phyloP scores from a whole-genome alignment of 2,329 filamentous ascomycete species.

The Epichloe aotearoae region DNA sequence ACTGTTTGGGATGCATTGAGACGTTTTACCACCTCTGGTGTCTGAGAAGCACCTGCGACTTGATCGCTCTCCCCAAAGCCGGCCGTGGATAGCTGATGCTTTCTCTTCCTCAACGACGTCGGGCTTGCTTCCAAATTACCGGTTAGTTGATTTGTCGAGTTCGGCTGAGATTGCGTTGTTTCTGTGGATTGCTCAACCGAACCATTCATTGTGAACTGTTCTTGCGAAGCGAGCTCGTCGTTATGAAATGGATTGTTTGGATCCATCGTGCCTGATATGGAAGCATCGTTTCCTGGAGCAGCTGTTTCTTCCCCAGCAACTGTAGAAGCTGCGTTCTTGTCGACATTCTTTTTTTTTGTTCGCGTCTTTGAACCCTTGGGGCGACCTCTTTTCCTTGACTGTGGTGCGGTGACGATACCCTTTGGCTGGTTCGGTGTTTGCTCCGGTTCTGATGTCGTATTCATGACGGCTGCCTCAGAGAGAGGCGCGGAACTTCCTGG shows the following conservation, averaged over 20 bases:
- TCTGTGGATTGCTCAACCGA: neutral
- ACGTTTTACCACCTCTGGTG: slow-evolving; percentile 1
- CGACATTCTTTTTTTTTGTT: slow-evolving; percentile 14
- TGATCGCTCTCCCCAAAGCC: neutral
- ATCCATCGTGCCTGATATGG: neutral
- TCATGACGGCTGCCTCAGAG: neutral
- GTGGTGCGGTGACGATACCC: slow-evolving; percentile 10
- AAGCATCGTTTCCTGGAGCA: neutral
- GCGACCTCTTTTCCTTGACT: slow-evolving; percentile 22
- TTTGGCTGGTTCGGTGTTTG: slow-evolving; percentile 7
- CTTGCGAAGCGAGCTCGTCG: neutral
- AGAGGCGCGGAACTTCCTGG: neutral
- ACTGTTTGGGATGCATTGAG: neutral
- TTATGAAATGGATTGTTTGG: neutral
- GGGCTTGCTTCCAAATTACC: neutral
- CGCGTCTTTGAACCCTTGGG: slow-evolving; percentile 35
- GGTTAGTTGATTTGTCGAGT: neutral
- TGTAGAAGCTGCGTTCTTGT: neutral
- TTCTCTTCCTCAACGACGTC: slow-evolving; percentile 2
- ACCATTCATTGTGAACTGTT: neutral
- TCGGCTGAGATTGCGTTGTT: neutral
- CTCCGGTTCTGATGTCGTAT: neutral
- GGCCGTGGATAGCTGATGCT: neutral
- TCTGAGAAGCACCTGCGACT: neutral
- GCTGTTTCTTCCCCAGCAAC: neutral